Conservation (phyloP, 2,329 filamentous ascomycete species). For the Diaporthe aspalathi region DNA sequence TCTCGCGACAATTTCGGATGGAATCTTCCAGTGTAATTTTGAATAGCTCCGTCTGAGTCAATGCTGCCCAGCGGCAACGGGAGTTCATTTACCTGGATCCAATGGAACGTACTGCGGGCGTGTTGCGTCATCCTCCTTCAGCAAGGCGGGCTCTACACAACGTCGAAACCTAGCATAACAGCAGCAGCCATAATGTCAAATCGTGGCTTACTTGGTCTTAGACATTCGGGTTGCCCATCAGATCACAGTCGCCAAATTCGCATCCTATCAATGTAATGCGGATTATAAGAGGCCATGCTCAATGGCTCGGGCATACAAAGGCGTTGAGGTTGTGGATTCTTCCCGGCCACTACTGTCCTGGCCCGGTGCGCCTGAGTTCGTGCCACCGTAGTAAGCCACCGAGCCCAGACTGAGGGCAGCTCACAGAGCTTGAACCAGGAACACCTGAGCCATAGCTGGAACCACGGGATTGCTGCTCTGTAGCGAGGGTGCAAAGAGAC, state of each 20-base stretch:
- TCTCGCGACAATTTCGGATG: neutral
- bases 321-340: neutral
- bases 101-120: neutral
- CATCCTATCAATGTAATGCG: neutral
- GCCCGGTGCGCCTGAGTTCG: neutral
- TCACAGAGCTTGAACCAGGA: neutral
- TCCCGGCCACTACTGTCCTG: neutral
- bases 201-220: neutral
- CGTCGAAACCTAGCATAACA: neutral
- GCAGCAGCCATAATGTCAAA: neutral
- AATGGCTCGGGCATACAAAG: neutral
- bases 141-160: neutral
- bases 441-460: neutral
- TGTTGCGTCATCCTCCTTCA: neutral
- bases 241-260: neutral
- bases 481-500: neutral
- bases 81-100: neutral
- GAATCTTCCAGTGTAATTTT: neutral
- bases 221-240: neutral
- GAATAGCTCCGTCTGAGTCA: neutral
- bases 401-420: neutral
- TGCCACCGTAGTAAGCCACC: neutral
- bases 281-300: neutral
- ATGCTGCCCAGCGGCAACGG: neutral
- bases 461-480: neutral